Evolutionary conservation across 2,329 filamentous ascomycete genomes (phyloP), one percentile per base, ranked within the genome.

Genomic region (Claviceps sp.): DNA sequence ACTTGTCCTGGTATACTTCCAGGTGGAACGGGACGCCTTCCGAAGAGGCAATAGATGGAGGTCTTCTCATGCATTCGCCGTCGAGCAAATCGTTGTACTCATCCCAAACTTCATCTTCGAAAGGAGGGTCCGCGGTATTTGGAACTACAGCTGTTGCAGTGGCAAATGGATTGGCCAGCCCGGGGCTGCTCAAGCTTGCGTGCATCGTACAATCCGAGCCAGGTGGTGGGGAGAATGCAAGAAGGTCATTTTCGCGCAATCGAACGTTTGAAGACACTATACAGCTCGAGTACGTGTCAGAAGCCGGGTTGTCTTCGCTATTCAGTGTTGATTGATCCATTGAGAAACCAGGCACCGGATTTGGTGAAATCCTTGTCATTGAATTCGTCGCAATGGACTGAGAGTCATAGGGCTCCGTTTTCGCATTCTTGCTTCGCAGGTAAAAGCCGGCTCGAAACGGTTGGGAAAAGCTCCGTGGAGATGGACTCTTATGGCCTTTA

Each of bases 11-110:
- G 48, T 75, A 75, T 2, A 64, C 69, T 57, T 81, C 76, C 13
- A 79, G 71, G 56, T 78, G 72, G 60, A 82, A 78, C 22, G 81
- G 74, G 52, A 73, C 63, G 0, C 76, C 77, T 26, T 73, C 71
- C 0, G 81, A 82, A 0, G 78, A 81, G 1, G 74, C 76, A 5
- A 75, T 70, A 1, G 79, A 81, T 1, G 69, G 67, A 2, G 74
- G 73, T 1, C 67, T 67, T 56, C 71, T 70, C 37, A 61, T 53
- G 1, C 64, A 63, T 9, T 74, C 75, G 11, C 87, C 83, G 50
- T 86, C 86, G 51, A 96, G 78, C 13, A 96, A 71, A 60, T 96
- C 91, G 58, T 97, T 84, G 62, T 94, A 96, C 67, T 95, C 91
- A 50, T 90, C 84, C 91, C 91, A 97, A 1, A 95, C 78, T 62